Conservation (phyloP, 768 basidiomycete species). For the Suillus plorans region DNA sequence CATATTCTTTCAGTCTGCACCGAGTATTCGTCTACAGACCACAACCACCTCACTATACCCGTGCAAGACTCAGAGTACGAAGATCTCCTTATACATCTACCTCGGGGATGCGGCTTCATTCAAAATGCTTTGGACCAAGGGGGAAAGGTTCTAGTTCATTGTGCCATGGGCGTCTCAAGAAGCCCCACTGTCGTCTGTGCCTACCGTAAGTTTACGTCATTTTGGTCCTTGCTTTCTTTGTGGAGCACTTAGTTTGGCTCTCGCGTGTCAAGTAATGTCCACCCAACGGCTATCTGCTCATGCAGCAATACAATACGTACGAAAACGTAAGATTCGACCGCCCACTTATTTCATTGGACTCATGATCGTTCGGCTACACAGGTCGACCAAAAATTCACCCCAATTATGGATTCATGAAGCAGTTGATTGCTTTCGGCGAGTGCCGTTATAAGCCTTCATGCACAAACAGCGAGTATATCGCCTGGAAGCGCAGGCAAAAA, state of each 20-base stretch:
- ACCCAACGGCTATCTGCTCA: constrained; percentile 40
- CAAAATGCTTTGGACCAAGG: constrained; percentile 49
- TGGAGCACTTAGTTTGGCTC: constrained; percentile 1
- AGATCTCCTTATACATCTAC: constrained; percentile 65
- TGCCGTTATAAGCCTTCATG: constrained; percentile 48
- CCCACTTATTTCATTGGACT: constrained; percentile 9
- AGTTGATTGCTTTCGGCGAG: constrained; percentile 52
- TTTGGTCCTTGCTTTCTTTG: constrained; percentile 1
- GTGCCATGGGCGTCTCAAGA: constrained; percentile 71
- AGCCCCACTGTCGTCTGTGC: constrained; percentile 62
- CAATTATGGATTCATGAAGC: constrained; percentile 55
- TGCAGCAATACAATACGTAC: constrained; percentile 49
- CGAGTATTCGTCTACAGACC: constrained; percentile 46
- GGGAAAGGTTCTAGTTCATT: constrained; percentile 68
- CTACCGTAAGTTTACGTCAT: constrained; percentile 42
- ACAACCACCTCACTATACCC: constrained; percentile 33
- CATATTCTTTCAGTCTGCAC: constrained; percentile 59
- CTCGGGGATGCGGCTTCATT: constrained; percentile 60
- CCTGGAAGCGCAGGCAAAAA: constrained; percentile 58
- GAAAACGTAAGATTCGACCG: constrained; percentile 39
- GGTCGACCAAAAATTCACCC: constrained; percentile 40
- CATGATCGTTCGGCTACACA: constrained; percentile 18
- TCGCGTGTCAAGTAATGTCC: constrained; percentile 46
- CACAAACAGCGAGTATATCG: constrained; percentile 44
- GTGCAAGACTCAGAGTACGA: constrained; percentile 50